These are phyloP conservation scores for Didymella segeticola DNA, from an alignment of 2,329 filamentous ascomycete genomes.

Conservation along the genomic window DNA sequence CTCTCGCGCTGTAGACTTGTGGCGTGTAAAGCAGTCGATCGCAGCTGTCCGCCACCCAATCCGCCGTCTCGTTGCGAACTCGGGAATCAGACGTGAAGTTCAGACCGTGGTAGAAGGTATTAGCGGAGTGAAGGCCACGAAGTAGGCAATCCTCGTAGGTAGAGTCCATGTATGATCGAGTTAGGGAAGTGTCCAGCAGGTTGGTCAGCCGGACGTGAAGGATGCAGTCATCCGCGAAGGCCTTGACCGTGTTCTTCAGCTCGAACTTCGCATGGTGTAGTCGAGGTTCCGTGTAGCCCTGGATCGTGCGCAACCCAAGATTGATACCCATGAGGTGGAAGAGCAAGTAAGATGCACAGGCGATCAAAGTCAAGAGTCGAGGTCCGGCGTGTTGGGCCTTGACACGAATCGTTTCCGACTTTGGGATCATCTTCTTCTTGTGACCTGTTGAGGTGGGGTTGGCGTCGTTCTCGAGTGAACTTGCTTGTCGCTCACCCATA, in stretches of 20 bases:
- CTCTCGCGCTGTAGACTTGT: not conserved
- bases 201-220: slow-evolving; percentile 14
- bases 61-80: slow-evolving; percentile 24
- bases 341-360: slow-evolving; percentile 15
- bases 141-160: slow-evolving; percentile 33
- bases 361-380: slow-evolving; percentile 13
- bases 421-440: not conserved
- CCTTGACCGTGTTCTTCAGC: not conserved
- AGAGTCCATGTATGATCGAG: slow-evolving; percentile 24
- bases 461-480: not conserved
- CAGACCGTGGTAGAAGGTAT: slow-evolving; percentile 16
- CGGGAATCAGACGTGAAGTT: slow-evolving; percentile 23
- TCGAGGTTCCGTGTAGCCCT: slow-evolving; percentile 7
- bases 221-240: slow-evolving; percentile 6
- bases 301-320: slow-evolving; percentile 7
- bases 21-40: slow-evolving; percentile 28
- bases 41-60: slow-evolving; percentile 34
- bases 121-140: slow-evolving; percentile 24
- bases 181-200: slow-evolving; percentile 16
- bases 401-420: not conserved
- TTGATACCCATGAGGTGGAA: slow-evolving; percentile 13
- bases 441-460: not conserved
- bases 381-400: slow-evolving; percentile 4
- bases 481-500: not conserved
- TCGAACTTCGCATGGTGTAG: slow-evolving; percentile 12